phyloP scores from a whole-genome alignment of 345 rosid species.

The Microcos paniculata region DNA sequence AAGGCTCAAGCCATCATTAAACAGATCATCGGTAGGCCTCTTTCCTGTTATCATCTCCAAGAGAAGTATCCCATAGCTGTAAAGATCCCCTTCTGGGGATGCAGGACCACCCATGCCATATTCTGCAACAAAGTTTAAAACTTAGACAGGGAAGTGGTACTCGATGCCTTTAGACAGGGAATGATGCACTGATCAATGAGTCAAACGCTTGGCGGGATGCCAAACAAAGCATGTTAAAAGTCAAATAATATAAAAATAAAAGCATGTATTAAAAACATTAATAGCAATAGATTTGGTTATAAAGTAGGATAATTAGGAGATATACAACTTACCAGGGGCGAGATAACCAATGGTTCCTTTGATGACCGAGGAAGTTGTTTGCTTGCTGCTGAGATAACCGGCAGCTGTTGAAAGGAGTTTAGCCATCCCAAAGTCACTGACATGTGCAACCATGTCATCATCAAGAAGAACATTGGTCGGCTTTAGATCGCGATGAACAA shows the following conservation, averaged over 20 bases:
- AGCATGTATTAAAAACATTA: too few species aligned
- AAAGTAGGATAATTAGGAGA: neutral
- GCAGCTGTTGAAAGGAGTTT: conserved; percentile 2
- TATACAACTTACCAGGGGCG: conserved; percentile 20
- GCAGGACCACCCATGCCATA: conserved; percentile 28
- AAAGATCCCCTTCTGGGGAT: conserved; percentile 17
- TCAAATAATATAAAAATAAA: too few species aligned
- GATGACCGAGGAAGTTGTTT: conserved; percentile 8
- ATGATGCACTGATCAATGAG: neutral
- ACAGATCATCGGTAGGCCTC: conserved; percentile 22
- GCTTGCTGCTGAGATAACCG: neutral
- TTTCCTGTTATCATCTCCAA: neutral
- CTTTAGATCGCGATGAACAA: conserved; percentile 30
- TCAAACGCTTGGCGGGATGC: neutral
- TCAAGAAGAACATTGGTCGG: conserved; percentile 31
- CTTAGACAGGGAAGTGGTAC: too few species aligned
- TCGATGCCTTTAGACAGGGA: too few species aligned
- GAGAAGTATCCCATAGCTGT: too few species aligned
- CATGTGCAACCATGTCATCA: conserved; percentile 26
- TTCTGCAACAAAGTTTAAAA: neutral
- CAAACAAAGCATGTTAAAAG: neutral
- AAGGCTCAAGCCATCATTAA: conserved; percentile 17
- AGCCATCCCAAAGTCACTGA: conserved; percentile 30
- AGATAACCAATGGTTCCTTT: conserved; percentile 24
- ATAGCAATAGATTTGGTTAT: neutral